phyloP scores from a whole-genome alignment of 2,329 filamentous ascomycete genomes.

The Byssoonygena ceratinophila region DNA sequence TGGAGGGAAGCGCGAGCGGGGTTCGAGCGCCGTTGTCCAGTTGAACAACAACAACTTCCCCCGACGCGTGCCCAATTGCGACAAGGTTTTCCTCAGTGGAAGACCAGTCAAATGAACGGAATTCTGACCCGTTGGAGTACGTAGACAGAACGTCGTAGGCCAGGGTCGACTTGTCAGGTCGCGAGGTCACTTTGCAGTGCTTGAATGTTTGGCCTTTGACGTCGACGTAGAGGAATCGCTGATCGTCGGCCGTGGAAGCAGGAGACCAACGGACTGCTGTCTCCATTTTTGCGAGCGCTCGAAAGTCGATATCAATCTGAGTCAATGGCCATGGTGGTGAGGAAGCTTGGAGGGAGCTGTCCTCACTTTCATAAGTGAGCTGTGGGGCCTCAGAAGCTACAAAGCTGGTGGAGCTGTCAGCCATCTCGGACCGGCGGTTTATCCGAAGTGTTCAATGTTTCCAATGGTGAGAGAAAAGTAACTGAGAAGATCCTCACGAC shows the following conservation, averaged over 20 bases:
- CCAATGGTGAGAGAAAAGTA: not conserved
- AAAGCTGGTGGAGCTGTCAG: not conserved
- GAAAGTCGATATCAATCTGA: constrained; percentile 3
- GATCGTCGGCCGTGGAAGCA: constrained; percentile 43
- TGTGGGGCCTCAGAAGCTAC: not conserved
- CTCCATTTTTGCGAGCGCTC: constrained; percentile 37
- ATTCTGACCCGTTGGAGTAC: constrained; percentile 48
- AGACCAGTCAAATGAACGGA: constrained; percentile 58
- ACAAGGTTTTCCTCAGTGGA: constrained; percentile 48
- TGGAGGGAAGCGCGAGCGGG: constrained; percentile 46
- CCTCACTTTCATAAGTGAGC: not conserved
- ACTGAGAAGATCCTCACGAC: not conserved
- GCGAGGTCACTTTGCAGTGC: constrained; percentile 43
- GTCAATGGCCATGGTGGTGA: constrained; percentile 10
- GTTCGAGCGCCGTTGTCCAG: constrained; percentile 42
- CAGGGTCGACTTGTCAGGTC: constrained; percentile 31
- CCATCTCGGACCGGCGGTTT: not conserved
- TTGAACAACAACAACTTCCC: constrained; percentile 50
- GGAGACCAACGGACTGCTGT: constrained; percentile 55
- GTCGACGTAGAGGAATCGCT: constrained; percentile 53
- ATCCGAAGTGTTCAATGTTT: not conserved
- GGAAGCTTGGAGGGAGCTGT: not conserved
- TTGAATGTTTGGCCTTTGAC: constrained; percentile 50
- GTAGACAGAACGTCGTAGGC: constrained; percentile 45
- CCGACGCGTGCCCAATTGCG: constrained; percentile 51